Evolutionary conservation across 179 eudicot species (phyloP).

Genomic region (Spergularia azorica): DNA sequence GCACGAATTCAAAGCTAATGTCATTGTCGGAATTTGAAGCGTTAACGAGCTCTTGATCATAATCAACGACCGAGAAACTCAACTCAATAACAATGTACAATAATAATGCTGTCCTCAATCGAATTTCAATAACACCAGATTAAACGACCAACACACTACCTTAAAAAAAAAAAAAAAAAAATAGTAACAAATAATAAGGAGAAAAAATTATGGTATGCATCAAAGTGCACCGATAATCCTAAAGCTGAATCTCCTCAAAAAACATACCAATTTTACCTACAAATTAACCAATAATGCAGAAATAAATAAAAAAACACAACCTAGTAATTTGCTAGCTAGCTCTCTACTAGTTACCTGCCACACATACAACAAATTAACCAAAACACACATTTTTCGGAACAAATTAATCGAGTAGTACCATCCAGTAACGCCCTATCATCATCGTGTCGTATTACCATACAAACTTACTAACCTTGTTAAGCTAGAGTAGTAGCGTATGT

Average conservation of each 20-base stretch:
- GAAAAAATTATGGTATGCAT: slow-evolving; percentile 8
- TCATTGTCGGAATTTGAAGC: neutral
- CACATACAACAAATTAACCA: neutral
- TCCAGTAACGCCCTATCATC: neutral
- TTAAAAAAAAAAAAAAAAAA: neutral
- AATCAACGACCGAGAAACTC: neutral
- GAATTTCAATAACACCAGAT: slow-evolving; percentile 13
- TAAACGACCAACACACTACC: slow-evolving; percentile 9
- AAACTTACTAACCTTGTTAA: neutral
- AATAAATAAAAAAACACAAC: neutral
- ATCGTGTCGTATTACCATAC: neutral
- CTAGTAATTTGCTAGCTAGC: neutral
- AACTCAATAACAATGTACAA: slow-evolving; percentile 35
- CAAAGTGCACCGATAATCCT: slow-evolving; percentile 2
- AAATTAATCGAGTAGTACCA: neutral
- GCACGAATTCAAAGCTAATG: neutral
- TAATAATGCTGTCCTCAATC: slow-evolving; percentile 19
- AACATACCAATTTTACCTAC: slow-evolving; percentile 30
- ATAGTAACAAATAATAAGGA: neutral
- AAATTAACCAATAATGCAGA: neutral
- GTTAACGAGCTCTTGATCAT: slow-evolving; percentile 3
- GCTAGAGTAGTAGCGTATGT: neutral
- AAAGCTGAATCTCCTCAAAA: slow-evolving; percentile 30
- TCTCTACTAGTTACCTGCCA: neutral
- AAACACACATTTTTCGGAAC: no score